Evolutionary conservation across 1,139 yeast genomes (phyloP).

Genomic region (Geotrichum candidum): DNA sequence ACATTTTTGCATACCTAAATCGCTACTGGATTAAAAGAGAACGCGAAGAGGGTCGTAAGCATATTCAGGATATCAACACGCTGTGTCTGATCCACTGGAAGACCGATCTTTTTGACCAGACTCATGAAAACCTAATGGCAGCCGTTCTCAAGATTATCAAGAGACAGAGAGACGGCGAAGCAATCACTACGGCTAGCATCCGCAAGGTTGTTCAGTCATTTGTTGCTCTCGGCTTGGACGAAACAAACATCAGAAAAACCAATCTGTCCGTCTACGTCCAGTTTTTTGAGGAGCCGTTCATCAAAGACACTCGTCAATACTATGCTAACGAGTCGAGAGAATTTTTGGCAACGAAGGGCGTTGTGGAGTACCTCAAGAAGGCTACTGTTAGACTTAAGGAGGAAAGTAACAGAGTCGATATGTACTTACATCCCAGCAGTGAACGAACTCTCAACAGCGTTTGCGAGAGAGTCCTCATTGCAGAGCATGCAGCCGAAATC

Average conservation of each 20-base stretch:
- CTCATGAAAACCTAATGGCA: constrained; percentile 52
- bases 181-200: constrained; percentile 60
- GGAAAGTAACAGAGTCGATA: constrained; percentile 71
- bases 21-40: constrained; percentile 97
- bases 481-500: constrained; percentile 70
- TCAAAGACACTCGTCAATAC: constrained; percentile 66
- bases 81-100: constrained; percentile 86
- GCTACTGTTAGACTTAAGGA: constrained; percentile 78
- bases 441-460: constrained; percentile 69
- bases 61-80: constrained; percentile 86
- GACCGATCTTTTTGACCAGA: constrained; percentile 65
- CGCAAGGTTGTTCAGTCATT: constrained; percentile 78
- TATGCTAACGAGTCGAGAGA: constrained; percentile 64
- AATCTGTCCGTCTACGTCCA: constrained; percentile 76
- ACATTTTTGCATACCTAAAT: constrained; percentile 91
- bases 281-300: constrained; percentile 69
- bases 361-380: constrained; percentile 83
- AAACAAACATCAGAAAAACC: constrained; percentile 68
- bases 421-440: constrained; percentile 82
- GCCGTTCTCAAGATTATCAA: constrained; percentile 75
- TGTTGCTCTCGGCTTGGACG: constrained; percentile 46
- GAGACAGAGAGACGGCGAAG: constrained; percentile 72
- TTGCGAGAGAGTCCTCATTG: constrained; percentile 69
- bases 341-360: constrained; percentile 67
- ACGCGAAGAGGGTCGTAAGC: constrained; percentile 89